phyloP scores from a whole-genome alignment of 2,329 filamentous ascomycete species.

The Penicillium nordicum region DNA sequence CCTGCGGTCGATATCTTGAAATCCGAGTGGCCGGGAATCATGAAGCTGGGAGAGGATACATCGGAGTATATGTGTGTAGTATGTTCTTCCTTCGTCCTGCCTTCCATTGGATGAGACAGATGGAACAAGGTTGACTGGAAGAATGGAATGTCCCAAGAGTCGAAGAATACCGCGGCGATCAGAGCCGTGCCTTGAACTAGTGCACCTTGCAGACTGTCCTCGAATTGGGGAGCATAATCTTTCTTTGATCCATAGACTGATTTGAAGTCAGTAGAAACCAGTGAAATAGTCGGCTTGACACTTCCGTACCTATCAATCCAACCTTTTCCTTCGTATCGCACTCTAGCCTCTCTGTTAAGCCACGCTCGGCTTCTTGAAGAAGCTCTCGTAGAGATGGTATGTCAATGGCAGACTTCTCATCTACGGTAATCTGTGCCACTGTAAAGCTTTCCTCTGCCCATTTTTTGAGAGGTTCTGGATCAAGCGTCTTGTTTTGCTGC shows the following conservation, averaged over 20 bases:
- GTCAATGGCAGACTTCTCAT: slow-evolving; percentile 1
- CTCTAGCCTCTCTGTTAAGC: slow-evolving; percentile 17
- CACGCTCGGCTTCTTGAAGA: slow-evolving; percentile 14
- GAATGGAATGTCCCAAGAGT: slow-evolving; percentile 12
- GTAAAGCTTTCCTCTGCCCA: slow-evolving; percentile 70
- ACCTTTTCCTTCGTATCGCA: slow-evolving; percentile 24
- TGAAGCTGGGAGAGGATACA: slow-evolving; percentile 43
- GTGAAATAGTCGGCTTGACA: neutral
- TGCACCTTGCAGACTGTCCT: slow-evolving; percentile 4
- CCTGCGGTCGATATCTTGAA: slow-evolving; percentile 56
- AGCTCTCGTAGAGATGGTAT: slow-evolving; percentile 13
- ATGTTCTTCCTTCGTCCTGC: neutral
- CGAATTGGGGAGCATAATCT: slow-evolving; percentile 22
- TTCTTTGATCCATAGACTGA: slow-evolving; percentile 27
- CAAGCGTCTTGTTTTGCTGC: slow-evolving; percentile 39
- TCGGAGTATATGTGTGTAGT: slow-evolving; percentile 46
- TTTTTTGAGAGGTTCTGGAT: slow-evolving; percentile 59
- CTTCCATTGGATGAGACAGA: slow-evolving; percentile 8
- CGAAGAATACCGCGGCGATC: slow-evolving; percentile 19
- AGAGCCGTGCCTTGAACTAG: slow-evolving; percentile 1
- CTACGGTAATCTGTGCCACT: slow-evolving; percentile 52
- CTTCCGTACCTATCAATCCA: slow-evolving; percentile 23
- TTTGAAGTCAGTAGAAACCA: neutral
- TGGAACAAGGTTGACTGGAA: slow-evolving; percentile 16
- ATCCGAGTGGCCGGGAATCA: slow-evolving; percentile 49